Evolutionary conservation across 495 filamentous ascomycete species (phyloP).

Genomic region (Evansstolkia leycettana): DNA sequence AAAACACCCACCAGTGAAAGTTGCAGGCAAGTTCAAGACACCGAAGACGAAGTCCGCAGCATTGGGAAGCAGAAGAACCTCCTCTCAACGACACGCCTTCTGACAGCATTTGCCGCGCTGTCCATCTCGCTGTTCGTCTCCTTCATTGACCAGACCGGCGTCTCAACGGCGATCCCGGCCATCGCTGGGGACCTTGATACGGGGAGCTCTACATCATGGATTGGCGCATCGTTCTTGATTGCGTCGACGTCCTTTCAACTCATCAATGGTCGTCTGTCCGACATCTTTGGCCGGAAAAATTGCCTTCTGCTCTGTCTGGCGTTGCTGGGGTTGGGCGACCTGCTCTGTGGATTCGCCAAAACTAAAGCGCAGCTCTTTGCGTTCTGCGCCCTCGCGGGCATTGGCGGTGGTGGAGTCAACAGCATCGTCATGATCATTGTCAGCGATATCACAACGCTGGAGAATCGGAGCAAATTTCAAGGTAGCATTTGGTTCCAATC

Average conservation of each 20-base stretch:
- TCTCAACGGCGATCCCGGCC: conserved; percentile 20
- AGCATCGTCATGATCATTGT: conserved; percentile 22
- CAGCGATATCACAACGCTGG: conserved; percentile 26
- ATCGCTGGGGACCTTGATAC: conserved; percentile 16
- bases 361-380: conserved; percentile 11
- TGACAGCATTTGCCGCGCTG: conserved; percentile 15
- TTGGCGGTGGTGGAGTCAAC: conserved; percentile 11
- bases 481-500: conserved; percentile 30
- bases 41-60: too few species aligned
- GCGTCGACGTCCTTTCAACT: conserved; percentile 20
- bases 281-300: conserved; percentile 24
- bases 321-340: conserved; percentile 13
- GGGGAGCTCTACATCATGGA: conserved; percentile 19
- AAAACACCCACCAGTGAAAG: too few species aligned
- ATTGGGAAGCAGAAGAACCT: too few species aligned
- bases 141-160: conserved; percentile 18
- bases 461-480: conserved; percentile 35
- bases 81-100: too few species aligned
- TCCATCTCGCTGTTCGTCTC: conserved; percentile 15
- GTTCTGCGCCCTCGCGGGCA: conserved; percentile 7
- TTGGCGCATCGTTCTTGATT: conserved; percentile 16
- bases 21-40: too few species aligned
- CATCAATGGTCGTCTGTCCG: conserved; percentile 19
- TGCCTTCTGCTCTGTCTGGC: conserved; percentile 9
- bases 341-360: conserved; percentile 12